Conservation (phyloP, 352 stramenopile species). For the Aphanomyces euteiches region DNA sequence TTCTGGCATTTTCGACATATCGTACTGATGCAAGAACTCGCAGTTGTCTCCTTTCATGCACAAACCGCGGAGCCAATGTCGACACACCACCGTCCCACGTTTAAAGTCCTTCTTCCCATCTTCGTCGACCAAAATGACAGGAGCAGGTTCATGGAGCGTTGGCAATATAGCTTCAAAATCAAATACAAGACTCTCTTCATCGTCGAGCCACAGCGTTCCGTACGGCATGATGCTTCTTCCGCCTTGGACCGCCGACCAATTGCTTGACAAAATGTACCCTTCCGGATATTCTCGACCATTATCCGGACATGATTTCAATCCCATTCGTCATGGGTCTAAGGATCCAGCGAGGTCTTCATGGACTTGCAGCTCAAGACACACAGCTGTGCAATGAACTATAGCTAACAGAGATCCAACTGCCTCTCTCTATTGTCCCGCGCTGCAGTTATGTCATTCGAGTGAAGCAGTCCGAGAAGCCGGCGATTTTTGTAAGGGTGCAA, state of each 20-base stretch:
- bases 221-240: not conserved
- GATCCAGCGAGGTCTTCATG: no score
- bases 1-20: constrained; percentile 96
- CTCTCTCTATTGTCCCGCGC: no score
- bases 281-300: not conserved
- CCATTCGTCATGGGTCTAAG: no score
- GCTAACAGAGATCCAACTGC: no score
- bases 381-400: no score
- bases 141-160: constrained; percentile 51
- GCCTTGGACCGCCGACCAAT: not conserved
- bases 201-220: constrained; percentile 26
- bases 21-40: constrained; percentile 92
- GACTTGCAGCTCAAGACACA: no score
- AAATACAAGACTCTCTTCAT: constrained; percentile 75
- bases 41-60: constrained; percentile 98
- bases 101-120: constrained; percentile 83
- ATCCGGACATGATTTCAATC: no score
- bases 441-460: no score
- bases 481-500: no score
- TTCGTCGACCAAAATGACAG: constrained; percentile 37
- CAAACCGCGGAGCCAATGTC: constrained; percentile 95
- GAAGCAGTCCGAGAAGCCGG: no score
- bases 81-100: constrained; percentile 94
- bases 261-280: not conserved
- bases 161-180: constrained; percentile 80